These are phyloP conservation scores for Colletotrichum karsti DNA, from an alignment of 2,329 filamentous ascomycete species.

Conservation along the genomic window DNA sequence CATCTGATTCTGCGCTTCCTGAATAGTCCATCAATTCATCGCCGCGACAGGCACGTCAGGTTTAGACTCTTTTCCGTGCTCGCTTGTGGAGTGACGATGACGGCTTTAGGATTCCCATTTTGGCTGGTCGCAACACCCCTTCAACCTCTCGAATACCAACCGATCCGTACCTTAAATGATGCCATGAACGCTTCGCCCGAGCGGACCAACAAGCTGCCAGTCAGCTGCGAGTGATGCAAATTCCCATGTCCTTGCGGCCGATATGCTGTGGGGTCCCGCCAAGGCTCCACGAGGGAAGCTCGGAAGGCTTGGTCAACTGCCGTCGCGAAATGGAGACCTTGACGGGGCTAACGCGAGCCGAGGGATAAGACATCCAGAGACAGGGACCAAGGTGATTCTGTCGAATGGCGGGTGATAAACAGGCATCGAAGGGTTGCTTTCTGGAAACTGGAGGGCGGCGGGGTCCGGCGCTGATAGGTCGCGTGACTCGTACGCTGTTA, in stretches of 20 bases:
- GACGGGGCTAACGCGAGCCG: not conserved
- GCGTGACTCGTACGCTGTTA: constrained; percentile 1
- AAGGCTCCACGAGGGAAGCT: constrained; percentile 15
- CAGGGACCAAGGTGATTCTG: not conserved
- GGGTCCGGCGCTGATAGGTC: not conserved
- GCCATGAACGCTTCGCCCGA: not conserved
- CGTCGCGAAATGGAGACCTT: not conserved
- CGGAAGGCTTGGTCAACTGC: constrained; percentile 3
- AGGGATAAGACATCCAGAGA: too few relatives aligned
- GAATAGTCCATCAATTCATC: not conserved
- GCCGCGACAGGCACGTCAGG: not conserved
- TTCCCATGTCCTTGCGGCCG: not conserved
- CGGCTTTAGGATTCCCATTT: not conserved
- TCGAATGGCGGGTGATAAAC: not conserved
- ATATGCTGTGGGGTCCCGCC: constrained; percentile 6
- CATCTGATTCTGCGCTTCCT: not conserved
- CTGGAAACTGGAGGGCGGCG: not conserved
- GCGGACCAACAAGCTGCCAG: not conserved
- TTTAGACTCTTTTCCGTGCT: constrained; percentile 5
- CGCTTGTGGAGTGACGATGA: not conserved
- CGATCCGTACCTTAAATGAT: not conserved
- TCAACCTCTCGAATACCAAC: not conserved
- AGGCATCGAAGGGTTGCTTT: not conserved
- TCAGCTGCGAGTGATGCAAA: not conserved
- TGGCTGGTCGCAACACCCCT: not conserved